phyloP scores from a whole-genome alignment of 2,329 filamentous ascomycete genomes.

The Trichophaea hybrida region DNA sequence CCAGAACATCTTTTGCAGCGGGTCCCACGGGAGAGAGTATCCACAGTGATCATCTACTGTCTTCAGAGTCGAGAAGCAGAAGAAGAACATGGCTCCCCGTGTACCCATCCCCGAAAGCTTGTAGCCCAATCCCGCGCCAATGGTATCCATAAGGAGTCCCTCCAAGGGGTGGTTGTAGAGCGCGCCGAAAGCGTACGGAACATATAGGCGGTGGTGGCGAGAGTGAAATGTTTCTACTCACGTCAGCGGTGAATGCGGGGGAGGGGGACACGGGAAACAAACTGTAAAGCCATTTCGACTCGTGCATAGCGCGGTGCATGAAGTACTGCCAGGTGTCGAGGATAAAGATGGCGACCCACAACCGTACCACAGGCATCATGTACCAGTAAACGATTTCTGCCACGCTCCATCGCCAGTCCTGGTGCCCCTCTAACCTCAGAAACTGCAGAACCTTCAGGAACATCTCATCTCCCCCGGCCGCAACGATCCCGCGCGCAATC shows the following conservation, averaged over 20 bases:
- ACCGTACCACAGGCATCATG: conserved; percentile 61
- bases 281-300: conserved; percentile 96
- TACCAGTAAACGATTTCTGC: conserved; percentile 71
- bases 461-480: conserved; percentile 67
- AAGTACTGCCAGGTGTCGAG: conserved; percentile 99
- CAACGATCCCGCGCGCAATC: conserved; percentile 28
- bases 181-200: conserved; percentile 92
- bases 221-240: conserved; percentile 72
- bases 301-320: conserved; percentile 87
- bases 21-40: conserved; percentile 90
- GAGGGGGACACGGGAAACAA: conserved; percentile 33
- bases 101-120: conserved; percentile 68
- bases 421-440: conserved; percentile 38
- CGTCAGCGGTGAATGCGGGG: background rate
- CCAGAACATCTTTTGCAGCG: conserved; percentile 75
- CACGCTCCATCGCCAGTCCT: conserved; percentile 30
- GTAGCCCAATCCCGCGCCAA: conserved; percentile 73
- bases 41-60: conserved; percentile 97
- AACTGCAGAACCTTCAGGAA: conserved; percentile 51
- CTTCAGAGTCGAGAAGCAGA: conserved; percentile 78
- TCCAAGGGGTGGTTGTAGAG: conserved; percentile 95
- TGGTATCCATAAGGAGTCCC: conserved; percentile 82
- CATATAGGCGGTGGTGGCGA: conserved; percentile 89
- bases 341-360: conserved; percentile 56
- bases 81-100: conserved; percentile 79